These are phyloP conservation scores for Colletotrichum sp. DNA, from an alignment of 2,329 filamentous ascomycete species.

Conservation along the genomic window DNA sequence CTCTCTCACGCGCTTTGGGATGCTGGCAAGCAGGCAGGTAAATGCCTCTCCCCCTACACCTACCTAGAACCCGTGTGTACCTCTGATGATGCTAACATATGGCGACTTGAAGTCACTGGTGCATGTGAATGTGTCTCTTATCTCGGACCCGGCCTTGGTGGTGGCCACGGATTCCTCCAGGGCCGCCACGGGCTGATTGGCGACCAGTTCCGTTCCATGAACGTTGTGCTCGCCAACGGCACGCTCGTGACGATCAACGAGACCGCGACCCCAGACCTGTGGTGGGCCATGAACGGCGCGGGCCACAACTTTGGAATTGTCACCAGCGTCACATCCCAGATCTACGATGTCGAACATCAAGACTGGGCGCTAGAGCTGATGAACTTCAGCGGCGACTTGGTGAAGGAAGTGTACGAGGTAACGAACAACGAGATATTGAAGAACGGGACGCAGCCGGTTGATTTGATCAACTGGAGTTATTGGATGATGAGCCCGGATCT, in stretches of 20 bases:
- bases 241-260: background rate
- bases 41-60: no score
- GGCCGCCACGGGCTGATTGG: background rate
- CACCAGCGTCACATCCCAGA: background rate
- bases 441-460: constrained; percentile 44
- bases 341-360: constrained; percentile 14
- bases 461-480: constrained; percentile 55
- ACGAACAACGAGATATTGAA: constrained; percentile 26
- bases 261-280: background rate
- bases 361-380: constrained; percentile 48
- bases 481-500: constrained; percentile 42
- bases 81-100: background rate
- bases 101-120: no score
- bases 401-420: constrained; percentile 44
- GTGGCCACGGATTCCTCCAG: background rate
- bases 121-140: no score
- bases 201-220: background rate
- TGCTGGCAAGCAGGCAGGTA: no score
- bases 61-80: background rate
- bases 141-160: background rate
- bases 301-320: background rate
- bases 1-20: no score
- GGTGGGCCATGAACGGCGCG: constrained; percentile 11
- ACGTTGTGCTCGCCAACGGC: background rate
- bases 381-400: constrained; percentile 50